A percentile compares a stretch with the other conserved stretches of the same genome.
These are phyloP conservation scores for Penicillium silybi DNA, from an alignment of 495 filamentous ascomycete genomes.

Conservation along the genomic window DNA sequence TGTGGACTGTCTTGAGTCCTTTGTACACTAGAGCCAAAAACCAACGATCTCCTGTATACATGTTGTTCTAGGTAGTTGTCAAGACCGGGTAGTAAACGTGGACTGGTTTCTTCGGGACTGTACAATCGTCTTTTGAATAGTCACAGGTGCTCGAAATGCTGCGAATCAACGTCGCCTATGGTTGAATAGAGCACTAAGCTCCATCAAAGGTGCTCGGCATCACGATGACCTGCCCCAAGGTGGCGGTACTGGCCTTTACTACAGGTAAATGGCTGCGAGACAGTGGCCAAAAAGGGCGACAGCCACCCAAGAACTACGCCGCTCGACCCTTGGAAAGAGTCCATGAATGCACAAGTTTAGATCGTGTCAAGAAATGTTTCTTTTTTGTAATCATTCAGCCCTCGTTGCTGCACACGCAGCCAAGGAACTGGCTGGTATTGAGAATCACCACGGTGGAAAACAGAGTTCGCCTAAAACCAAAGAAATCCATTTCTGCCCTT, in stretches of 20 bases:
- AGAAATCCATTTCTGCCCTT: constrained; percentile 29
- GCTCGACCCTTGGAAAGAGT: background rate
- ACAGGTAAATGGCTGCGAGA: background rate
- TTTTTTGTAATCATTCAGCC: constrained; percentile 46
- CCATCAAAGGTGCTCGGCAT: background rate
- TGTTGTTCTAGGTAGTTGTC: background rate
- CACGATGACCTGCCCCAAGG: no score
- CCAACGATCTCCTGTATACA: constrained; percentile 13
- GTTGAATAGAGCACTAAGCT: background rate
- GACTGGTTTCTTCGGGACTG: no score
- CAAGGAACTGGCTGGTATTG: constrained; percentile 41
- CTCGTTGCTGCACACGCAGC: constrained; percentile 32
- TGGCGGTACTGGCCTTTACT: background rate
- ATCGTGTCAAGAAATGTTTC: constrained; percentile 30
- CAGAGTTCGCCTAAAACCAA: constrained; percentile 43
- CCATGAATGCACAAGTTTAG: constrained; percentile 12
- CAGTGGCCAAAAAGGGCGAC: background rate
- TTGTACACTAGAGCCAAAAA: constrained; percentile 29
- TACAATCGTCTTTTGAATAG: no score
- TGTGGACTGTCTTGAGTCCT: constrained; percentile 6
- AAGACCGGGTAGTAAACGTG: no score
- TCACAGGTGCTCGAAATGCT: no score
- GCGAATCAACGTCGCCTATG: background rate
- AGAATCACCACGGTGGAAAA: constrained; percentile 43
- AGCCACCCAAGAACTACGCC: background rate